phyloP scores from a whole-genome alignment of 1,284 basidiomycete genomes.

The Ceratobasidium sp. region DNA sequence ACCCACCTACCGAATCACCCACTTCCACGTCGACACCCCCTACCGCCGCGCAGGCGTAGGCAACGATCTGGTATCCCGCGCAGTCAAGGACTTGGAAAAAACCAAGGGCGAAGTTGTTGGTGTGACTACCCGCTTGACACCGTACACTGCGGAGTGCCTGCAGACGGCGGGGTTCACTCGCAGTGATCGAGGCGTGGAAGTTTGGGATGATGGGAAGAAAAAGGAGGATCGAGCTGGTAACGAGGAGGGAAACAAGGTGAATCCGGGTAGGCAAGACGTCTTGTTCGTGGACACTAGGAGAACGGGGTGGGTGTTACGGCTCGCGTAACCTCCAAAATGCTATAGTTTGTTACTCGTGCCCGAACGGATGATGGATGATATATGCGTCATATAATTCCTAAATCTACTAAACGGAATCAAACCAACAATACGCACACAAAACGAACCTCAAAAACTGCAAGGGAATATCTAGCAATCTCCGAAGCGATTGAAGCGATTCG shows the following conservation, averaged over 20 bases:
- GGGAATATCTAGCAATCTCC: too few species aligned
- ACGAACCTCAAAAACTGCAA: too few species aligned
- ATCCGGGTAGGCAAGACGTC: not conserved
- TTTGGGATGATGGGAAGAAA: conserved; percentile 28
- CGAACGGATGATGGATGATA: too few species aligned
- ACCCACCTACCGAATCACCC: conserved; percentile 4
- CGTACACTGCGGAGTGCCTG: conserved; percentile 33
- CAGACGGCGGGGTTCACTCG: conserved; percentile 8
- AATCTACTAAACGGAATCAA: too few species aligned
- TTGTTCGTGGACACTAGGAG: conserved; percentile 22
- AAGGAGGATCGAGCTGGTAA: not conserved
- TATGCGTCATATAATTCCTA: too few species aligned
- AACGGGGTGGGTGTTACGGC: conserved; percentile 25
- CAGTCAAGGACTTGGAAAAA: not conserved
- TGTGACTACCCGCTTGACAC: conserved; percentile 16
- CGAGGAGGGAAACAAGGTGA: not conserved
- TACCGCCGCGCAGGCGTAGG: conserved; percentile 34
- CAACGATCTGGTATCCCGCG: conserved; percentile 12
- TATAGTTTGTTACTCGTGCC: too few species aligned
- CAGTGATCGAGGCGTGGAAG: not conserved
- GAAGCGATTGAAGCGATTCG: too few species aligned
- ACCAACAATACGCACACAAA: too few species aligned
- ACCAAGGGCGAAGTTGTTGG: conserved; percentile 17
- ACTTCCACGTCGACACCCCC: conserved; percentile 37
- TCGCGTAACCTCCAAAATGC: not conserved